Evolutionary conservation across 78 protist genomes (phyloP).

Genomic region (Planoprotostelium fungivorum): DNA sequence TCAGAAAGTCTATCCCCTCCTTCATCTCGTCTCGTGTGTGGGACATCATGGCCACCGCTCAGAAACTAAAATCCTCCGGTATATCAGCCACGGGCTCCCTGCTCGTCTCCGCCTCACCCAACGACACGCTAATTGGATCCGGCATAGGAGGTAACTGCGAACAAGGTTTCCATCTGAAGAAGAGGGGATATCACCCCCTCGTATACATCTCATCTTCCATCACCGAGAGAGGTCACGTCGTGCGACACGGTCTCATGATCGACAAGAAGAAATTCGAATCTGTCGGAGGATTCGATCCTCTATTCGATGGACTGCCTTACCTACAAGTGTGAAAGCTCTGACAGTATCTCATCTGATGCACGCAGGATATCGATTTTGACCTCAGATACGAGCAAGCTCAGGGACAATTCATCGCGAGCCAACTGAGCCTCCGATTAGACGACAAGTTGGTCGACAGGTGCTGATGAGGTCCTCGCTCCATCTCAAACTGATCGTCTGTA

Average conservation of each 20-base stretch:
- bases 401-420: not conserved
- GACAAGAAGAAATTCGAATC: not conserved
- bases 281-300: not conserved
- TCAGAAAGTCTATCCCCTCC: not conserved
- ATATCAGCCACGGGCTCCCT: not conserved
- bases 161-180: not conserved
- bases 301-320: not conserved
- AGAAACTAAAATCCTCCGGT: not conserved
- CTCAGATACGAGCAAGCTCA: not conserved
- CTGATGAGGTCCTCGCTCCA: not conserved
- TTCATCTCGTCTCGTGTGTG: not conserved
- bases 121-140: not conserved
- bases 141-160: not conserved
- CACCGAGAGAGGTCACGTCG: not conserved
- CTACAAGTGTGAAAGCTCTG: not conserved
- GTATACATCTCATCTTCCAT: not conserved
- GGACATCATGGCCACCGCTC: not conserved
- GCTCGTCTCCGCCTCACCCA: not conserved
- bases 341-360: not conserved
- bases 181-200: not conserved
- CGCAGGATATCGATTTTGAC: not conserved
- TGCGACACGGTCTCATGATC: not conserved
- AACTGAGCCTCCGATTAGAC: not conserved
- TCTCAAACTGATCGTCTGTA: no score
- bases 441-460: not conserved